These are phyloP conservation scores for Glaciozyma antarctica DNA, from an alignment of 768 basidiomycete species.

Conservation along the genomic window DNA sequence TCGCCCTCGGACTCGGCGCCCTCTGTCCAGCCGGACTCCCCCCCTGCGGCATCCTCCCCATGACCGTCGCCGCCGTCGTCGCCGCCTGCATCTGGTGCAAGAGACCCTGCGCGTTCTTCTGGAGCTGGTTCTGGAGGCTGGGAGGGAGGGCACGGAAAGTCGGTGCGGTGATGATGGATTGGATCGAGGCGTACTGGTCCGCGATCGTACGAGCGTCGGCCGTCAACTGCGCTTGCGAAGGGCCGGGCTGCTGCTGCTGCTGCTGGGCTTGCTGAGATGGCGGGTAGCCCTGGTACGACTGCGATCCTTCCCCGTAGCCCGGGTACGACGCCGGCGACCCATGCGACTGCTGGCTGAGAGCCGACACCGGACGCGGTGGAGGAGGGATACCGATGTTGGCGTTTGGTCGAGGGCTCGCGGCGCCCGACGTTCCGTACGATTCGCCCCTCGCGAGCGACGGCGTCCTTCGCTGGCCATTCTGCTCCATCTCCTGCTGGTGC, in stretches of 20 bases:
- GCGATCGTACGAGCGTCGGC: constrained; percentile 1
- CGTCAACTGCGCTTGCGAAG: neutral
- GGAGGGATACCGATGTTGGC: neutral
- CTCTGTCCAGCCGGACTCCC: neutral
- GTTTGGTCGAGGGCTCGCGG: neutral
- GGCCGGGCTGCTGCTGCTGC: neutral
- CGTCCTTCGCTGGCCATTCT: no score
- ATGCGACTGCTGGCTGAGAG: neutral
- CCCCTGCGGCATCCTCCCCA: neutral
- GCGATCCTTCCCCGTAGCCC: neutral
- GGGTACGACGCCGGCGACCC: neutral
- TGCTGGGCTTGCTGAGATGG: neutral
- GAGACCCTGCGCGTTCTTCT: constrained; percentile 3
- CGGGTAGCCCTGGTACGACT: neutral
- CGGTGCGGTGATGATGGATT: constrained; percentile 15
- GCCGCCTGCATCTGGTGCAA: neutral
- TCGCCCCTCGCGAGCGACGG: no score
- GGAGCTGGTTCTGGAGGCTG: constrained; percentile 14
- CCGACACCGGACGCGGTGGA: neutral
- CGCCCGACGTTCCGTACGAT: neutral
- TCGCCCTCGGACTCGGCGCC: neutral
- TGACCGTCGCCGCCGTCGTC: neutral
- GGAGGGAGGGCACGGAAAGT: constrained; percentile 19
- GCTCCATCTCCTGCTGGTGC: neutral
- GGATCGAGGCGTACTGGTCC: constrained; percentile 18